Evolutionary conservation across 2,329 filamentous ascomycete species (phyloP), one percentile per base, ranked within the genome.

Genomic region (Botrytis tulipae): DNA sequence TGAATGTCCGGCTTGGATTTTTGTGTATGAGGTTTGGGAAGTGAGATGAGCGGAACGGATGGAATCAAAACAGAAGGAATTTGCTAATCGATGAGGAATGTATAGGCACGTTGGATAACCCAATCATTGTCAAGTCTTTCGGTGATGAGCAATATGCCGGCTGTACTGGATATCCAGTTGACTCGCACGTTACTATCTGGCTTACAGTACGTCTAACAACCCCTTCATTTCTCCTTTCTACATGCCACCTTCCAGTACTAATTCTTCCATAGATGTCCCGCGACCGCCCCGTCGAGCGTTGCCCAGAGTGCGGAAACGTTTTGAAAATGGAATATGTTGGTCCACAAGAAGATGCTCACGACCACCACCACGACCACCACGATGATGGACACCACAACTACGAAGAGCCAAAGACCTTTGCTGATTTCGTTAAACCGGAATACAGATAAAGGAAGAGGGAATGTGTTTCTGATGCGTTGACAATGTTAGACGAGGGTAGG

Each of bases 241-340:
- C 14, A 22, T 32, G 46, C 22, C 61, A 62, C 46, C 35, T 37
- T 44, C 54, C 8, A 22, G 37, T 72, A 63, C 67, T 73, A 61
- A 73, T 6, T 16, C 29, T 42, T 10, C 35, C 35, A 20, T 22
- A 96, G 93, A 89, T 97, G 82, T 92, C 93, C 83, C 93, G 93
- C 82, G 91, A 96, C 74, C 94, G 96, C 83, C 96, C 96, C 74
- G 85, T 97, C 80, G 93, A 97, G 87, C 94, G 96, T 84, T 99
- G 96, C 91, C 91, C 91, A 82, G 96, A 99, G 88, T 99, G 96
- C 86, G 96, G 96, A 79, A 93, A 91, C 83, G 93, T 96, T 79
- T 95, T 97, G 88, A 97, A 97, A 91, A 96, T 98, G 93, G 92
- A 98, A 83, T 99, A 97, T 85, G 86, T 97, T 78, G 96, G 96